A percentile compares a stretch with the other conserved stretches of the same genome.
These are phyloP conservation scores for Botrytis aclada DNA, from an alignment of 2,329 filamentous ascomycete species.

Conservation along the genomic window DNA sequence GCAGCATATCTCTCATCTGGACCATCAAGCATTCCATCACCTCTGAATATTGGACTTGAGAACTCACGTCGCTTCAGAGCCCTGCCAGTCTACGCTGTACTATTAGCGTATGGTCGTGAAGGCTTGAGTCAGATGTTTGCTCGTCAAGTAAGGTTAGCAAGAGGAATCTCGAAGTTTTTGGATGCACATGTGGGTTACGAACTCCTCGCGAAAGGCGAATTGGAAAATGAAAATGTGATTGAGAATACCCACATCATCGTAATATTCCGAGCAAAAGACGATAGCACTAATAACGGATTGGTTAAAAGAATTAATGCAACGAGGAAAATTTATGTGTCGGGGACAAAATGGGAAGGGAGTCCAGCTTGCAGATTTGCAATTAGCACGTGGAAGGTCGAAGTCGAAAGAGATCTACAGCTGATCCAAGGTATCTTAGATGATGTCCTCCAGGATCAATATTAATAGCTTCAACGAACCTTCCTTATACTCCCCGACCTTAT, in stretches of 20 bases:
- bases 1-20: slow-evolving; percentile 69
- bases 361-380: slow-evolving; percentile 81
- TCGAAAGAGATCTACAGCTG: slow-evolving; percentile 62
- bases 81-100: slow-evolving; percentile 80
- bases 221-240: slow-evolving; percentile 47
- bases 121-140: slow-evolving; percentile 69
- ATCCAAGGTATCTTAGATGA: slow-evolving; percentile 58
- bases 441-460: slow-evolving; percentile 5
- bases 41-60: slow-evolving; percentile 82
- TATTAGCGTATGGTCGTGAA: slow-evolving; percentile 67
- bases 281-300: slow-evolving; percentile 61
- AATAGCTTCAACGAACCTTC: neutral
- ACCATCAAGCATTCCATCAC: slow-evolving; percentile 61
- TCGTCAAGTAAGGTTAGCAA: slow-evolving; percentile 68
- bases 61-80: slow-evolving; percentile 90
- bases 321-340: slow-evolving; percentile 76
- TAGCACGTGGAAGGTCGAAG: slow-evolving; percentile 77
- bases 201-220: slow-evolving; percentile 54
- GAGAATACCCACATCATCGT: slow-evolving; percentile 57
- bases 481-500: neutral
- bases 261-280: slow-evolving; percentile 70
- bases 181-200: slow-evolving; percentile 60
- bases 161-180: slow-evolving; percentile 64
- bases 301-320: slow-evolving; percentile 70
- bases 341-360: slow-evolving; percentile 71